phyloP scores from a whole-genome alignment of 2,329 filamentous ascomycete genomes.

The Clarireedia paspali region DNA sequence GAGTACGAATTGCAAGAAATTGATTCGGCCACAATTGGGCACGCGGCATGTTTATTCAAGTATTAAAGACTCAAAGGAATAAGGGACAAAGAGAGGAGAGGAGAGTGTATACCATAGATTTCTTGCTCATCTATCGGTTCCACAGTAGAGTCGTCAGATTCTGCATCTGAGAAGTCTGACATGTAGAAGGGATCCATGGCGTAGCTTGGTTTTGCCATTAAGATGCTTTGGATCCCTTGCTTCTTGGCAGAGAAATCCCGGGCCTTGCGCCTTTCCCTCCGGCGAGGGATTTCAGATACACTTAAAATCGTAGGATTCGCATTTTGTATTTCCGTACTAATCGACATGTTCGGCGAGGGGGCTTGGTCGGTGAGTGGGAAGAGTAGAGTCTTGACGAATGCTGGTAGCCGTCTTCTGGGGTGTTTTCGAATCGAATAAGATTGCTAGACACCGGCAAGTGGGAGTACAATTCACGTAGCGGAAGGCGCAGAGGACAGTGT shows the following conservation, averaged over 20 bases:
- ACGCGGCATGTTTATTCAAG: too few species aligned
- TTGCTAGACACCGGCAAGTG: too few species aligned
- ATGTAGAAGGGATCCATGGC: slow-evolving; percentile 29
- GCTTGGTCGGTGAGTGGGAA: too few species aligned
- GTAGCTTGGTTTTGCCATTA: slow-evolving; percentile 25
- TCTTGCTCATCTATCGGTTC: slow-evolving; percentile 96
- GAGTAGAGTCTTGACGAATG: too few species aligned
- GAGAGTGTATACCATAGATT: slow-evolving; percentile 64
- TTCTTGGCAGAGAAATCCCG: slow-evolving; percentile 34
- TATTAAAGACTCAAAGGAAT: neutral
- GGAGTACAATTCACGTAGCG: too few species aligned
- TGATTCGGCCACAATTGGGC: too few species aligned
- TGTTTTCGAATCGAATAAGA: too few species aligned
- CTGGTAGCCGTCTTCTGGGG: too few species aligned
- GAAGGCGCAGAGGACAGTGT: too few species aligned
- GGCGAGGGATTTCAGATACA: slow-evolving; percentile 78
- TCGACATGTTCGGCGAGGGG: neutral
- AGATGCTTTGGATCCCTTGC: slow-evolving; percentile 22
- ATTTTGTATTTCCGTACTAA: slow-evolving; percentile 46
- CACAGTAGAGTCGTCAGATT: slow-evolving; percentile 48
- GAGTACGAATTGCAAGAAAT: too few species aligned
- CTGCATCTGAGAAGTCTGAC: slow-evolving; percentile 26
- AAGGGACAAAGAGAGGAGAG: neutral
- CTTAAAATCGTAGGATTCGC: slow-evolving; percentile 92
- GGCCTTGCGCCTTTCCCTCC: slow-evolving; percentile 48